Evolutionary conservation across 2,329 filamentous ascomycete genomes (phyloP).

Genomic region (Microascus cirrosus): DNA sequence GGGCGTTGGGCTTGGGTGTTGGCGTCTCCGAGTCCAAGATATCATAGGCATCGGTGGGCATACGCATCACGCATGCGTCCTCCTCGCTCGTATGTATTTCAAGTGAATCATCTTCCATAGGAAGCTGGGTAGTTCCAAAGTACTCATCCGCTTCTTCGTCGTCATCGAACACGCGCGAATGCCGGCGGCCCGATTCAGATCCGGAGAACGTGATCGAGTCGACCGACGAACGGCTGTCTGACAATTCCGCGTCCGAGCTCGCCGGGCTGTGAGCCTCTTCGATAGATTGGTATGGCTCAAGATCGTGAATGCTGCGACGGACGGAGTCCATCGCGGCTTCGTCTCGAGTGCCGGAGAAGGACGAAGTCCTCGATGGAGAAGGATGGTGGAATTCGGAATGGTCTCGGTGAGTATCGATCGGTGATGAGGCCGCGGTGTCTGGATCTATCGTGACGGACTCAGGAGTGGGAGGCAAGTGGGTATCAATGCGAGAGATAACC

Average conservation of each 20-base stretch:
- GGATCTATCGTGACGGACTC: background rate
- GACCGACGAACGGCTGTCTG: conserved; percentile 2
- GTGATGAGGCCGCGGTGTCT: background rate
- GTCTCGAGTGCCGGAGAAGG: background rate
- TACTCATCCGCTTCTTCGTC: conserved; percentile 1
- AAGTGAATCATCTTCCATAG: background rate
- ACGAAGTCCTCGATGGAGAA: background rate
- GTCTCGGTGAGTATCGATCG: background rate
- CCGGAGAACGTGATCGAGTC: conserved; percentile 3
- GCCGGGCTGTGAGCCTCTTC: background rate
- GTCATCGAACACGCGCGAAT: conserved; percentile 1
- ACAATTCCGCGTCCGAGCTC: conserved; percentile 1
- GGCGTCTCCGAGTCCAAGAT: conserved; percentile 1
- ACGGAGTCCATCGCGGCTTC: background rate
- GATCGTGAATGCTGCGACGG: background rate
- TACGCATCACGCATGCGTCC: background rate
- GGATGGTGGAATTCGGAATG: background rate
- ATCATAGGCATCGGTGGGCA: background rate
- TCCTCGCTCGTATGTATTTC: background rate
- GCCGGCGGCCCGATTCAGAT: background rate
- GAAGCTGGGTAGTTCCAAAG: conserved; percentile 3
- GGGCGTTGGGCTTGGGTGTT: background rate
- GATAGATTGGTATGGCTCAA: background rate
- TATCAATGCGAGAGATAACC: conserved; percentile 3
- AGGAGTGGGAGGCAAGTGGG: conserved; percentile 1